These are phyloP conservation scores for Aspergillus carlsbadensis DNA, from an alignment of 495 filamentous ascomycete genomes.

Conservation along the genomic window DNA sequence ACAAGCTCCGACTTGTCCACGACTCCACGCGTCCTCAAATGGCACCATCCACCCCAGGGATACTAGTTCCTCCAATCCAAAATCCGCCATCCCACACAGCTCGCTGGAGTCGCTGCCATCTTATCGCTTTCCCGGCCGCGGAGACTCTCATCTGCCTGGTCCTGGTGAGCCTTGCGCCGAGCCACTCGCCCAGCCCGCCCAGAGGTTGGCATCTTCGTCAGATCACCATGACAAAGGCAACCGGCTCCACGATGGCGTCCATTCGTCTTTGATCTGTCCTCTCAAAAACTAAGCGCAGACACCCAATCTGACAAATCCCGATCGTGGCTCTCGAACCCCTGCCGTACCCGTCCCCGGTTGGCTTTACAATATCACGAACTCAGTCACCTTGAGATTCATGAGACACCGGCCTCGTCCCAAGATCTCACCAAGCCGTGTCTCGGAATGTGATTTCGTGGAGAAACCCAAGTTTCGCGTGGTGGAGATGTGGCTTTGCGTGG, in stretches of 20 bases:
- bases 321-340: not conserved
- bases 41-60: no score
- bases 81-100: no score
- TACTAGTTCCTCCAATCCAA: not conserved
- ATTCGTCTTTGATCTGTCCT: not conserved
- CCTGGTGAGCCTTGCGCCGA: conserved; percentile 5
- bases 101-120: no score
- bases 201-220: conserved; percentile 32
- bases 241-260: not conserved
- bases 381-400: no score
- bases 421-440: not conserved
- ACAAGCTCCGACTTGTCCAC: no score
- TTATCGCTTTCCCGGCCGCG: not conserved
- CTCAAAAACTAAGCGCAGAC: not conserved
- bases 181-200: conserved; percentile 32
- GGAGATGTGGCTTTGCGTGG: conserved; percentile 4
- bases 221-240: not conserved
- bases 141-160: not conserved
- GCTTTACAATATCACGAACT: not conserved
- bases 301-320: not conserved
- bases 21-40: no score
- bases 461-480: not conserved
- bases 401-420: not conserved
- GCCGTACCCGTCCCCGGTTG: not conserved
- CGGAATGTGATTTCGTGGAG: not conserved